Conservation (phyloP, 495 filamentous ascomycete genomes). For the Penicillium maclennaniae region DNA sequence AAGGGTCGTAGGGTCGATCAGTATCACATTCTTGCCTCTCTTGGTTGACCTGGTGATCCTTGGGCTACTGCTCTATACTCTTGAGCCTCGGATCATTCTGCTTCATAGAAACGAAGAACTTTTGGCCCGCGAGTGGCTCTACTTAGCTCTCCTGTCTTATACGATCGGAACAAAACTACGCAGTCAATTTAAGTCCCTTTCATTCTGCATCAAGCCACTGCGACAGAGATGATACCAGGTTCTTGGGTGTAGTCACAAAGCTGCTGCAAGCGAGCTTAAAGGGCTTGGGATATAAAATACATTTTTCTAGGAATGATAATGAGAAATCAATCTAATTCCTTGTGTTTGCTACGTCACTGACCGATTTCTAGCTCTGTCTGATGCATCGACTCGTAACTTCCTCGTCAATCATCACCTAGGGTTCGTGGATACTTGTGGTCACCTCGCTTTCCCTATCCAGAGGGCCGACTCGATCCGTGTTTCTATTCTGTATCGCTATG, state of each 20-base stretch:
- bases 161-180: no score
- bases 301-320: no score
- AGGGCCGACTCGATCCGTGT: slow-evolving; percentile 69
- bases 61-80: no score
- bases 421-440: slow-evolving; percentile 65
- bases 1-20: no score
- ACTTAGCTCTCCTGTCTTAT: no score
- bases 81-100: no score
- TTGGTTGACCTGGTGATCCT: no score
- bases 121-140: no score
- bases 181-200: not conserved
- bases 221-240: slow-evolving; percentile 6
- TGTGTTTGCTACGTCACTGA: not conserved
- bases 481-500: slow-evolving; percentile 63
- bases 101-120: no score
- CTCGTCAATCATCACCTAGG: slow-evolving; percentile 59
- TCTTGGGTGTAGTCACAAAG: slow-evolving; percentile 5
- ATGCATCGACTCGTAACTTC: slow-evolving; percentile 39
- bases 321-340: not conserved
- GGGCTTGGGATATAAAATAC: slow-evolving; percentile 13
- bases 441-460: slow-evolving; percentile 62
- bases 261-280: slow-evolving; percentile 8
- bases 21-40: no score
- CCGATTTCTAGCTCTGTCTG: slow-evolving; percentile 12
- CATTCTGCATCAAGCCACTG: slow-evolving; percentile 9